phyloP scores from a whole-genome alignment of 2,329 filamentous ascomycete genomes.

The Microascus cirrosus region DNA sequence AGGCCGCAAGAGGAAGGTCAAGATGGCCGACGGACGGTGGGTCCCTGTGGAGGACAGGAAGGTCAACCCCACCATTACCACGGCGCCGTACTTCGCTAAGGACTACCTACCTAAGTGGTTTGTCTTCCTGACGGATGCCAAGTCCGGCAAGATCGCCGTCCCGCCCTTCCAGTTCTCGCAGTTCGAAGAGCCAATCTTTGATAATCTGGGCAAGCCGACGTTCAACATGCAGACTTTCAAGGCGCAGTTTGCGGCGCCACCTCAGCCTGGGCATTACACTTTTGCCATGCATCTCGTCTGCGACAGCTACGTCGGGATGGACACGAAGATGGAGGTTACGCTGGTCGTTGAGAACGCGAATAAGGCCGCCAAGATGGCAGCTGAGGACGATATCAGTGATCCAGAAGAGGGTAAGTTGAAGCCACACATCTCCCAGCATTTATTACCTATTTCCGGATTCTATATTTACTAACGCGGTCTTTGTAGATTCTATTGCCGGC shows the following conservation, averaged over 20 bases:
- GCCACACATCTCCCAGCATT: neutral
- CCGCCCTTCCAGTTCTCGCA: constrained; percentile 90
- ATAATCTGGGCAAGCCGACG: constrained; percentile 71
- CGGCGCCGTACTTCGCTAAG: constrained; percentile 81
- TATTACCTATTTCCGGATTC: neutral
- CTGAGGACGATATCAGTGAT: constrained; percentile 93
- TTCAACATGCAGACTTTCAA: constrained; percentile 94
- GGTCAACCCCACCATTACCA: constrained; percentile 72
- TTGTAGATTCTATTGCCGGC: constrained; percentile 72
- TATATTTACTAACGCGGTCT: constrained; percentile 9
- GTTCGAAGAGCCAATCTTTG: constrained; percentile 83
- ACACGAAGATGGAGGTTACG: constrained; percentile 83
- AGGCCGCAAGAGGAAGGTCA: constrained; percentile 58
- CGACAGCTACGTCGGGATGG: constrained; percentile 90
- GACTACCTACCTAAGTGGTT: constrained; percentile 89
- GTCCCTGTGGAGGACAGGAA: constrained; percentile 48
- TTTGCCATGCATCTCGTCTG: constrained; percentile 92
- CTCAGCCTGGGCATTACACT: constrained; percentile 83
- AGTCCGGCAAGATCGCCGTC: constrained; percentile 91
- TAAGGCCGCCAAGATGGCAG: constrained; percentile 69
- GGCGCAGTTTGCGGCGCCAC: constrained; percentile 91
- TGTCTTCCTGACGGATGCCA: constrained; percentile 86
- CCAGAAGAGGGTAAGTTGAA: constrained; percentile 79
- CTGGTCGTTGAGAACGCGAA: constrained; percentile 80
- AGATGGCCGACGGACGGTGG: constrained; percentile 47